These are phyloP conservation scores for Amanita jacksonii DNA, from an alignment of 768 basidiomycete genomes.

Conservation along the genomic window DNA sequence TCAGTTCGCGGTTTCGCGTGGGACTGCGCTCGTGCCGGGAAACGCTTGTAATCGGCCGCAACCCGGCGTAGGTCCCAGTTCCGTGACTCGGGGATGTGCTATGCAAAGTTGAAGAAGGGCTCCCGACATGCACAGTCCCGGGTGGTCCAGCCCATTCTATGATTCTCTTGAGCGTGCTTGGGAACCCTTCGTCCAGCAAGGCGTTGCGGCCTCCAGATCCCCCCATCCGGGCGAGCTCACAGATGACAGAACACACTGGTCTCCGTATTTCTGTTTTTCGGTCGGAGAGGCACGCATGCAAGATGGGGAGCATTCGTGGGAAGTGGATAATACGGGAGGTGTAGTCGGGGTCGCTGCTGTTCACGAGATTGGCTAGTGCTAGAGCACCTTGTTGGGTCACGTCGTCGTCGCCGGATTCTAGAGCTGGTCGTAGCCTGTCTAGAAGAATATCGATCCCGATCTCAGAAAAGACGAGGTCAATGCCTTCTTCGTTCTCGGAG, in stretches of 20 bases:
- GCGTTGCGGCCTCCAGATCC: slow-evolving; percentile 20
- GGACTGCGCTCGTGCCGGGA: slow-evolving; percentile 2
- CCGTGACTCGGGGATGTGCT: too few species aligned
- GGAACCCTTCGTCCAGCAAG: slow-evolving; percentile 31
- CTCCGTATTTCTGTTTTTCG: slow-evolving; percentile 46
- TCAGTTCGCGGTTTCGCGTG: slow-evolving; percentile 22
- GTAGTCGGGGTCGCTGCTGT: slow-evolving; percentile 37
- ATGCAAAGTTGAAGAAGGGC: background rate
- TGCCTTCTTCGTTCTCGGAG: slow-evolving; percentile 54
- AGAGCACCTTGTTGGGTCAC: slow-evolving; percentile 51
- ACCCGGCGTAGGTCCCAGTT: too few species aligned
- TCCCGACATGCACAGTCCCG: background rate
- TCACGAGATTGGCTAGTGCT: slow-evolving; percentile 60
- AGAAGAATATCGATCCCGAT: slow-evolving; percentile 40
- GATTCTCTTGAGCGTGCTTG: slow-evolving; percentile 28
- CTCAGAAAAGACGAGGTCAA: slow-evolving; percentile 47
- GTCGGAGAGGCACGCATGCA: slow-evolving; percentile 53
- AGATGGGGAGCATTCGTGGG: slow-evolving; percentile 38
- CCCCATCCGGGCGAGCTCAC: slow-evolving; percentile 42
- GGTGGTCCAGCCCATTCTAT: slow-evolving; percentile 28
- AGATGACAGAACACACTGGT: slow-evolving; percentile 52
- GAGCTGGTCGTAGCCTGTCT: slow-evolving; percentile 32
- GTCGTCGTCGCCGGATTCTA: slow-evolving; percentile 43
- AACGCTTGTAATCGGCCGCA: too few species aligned
- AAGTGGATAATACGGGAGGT: slow-evolving; percentile 46